Conservation (phyloP, 2,329 filamentous ascomycete species). For the Cladosporium halotolerans region DNA sequence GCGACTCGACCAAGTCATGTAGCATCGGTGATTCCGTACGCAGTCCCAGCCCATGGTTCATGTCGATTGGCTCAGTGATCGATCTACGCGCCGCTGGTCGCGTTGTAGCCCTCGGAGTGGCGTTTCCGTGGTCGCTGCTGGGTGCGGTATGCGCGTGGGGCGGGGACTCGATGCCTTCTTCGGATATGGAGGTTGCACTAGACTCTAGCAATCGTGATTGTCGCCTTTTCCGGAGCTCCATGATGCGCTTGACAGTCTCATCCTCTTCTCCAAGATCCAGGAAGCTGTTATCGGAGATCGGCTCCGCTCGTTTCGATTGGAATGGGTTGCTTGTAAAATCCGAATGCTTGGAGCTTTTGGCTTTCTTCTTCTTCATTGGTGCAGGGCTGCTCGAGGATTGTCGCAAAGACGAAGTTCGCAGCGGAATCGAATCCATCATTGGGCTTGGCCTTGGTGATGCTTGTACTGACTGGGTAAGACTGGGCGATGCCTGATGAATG, state of each 20-base stretch:
- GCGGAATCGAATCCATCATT: constrained; percentile 30
- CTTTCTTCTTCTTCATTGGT: constrained; percentile 18
- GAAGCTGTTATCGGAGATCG: constrained; percentile 29
- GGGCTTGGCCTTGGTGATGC: constrained; percentile 17
- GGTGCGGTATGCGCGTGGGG: neutral
- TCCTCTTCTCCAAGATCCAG: constrained; percentile 34
- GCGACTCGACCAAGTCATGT: constrained; percentile 1
- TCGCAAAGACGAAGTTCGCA: constrained; percentile 29
- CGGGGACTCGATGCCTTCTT: constrained; percentile 13
- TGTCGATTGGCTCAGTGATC: neutral
- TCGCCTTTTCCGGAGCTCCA: constrained; percentile 52
- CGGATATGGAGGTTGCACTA: constrained; percentile 33
- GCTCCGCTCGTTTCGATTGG: constrained; percentile 16
- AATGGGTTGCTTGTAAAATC: constrained; percentile 3
- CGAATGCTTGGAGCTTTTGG: constrained; percentile 15
- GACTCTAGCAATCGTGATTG: constrained; percentile 47
- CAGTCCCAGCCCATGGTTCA: constrained; percentile 5
- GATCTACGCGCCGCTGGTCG: neutral
- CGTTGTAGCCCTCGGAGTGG: neutral
- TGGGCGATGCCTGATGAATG: neutral
- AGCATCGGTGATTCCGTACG: constrained; percentile 2
- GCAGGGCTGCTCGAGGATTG: constrained; percentile 25
- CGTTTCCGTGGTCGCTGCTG: constrained; percentile 16
- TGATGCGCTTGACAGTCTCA: constrained; percentile 54
- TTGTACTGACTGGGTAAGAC: constrained; percentile 8